These are phyloP conservation scores for Aspergillus ibericus DNA, from an alignment of 2,329 filamentous ascomycete species.

Conservation along the genomic window DNA sequence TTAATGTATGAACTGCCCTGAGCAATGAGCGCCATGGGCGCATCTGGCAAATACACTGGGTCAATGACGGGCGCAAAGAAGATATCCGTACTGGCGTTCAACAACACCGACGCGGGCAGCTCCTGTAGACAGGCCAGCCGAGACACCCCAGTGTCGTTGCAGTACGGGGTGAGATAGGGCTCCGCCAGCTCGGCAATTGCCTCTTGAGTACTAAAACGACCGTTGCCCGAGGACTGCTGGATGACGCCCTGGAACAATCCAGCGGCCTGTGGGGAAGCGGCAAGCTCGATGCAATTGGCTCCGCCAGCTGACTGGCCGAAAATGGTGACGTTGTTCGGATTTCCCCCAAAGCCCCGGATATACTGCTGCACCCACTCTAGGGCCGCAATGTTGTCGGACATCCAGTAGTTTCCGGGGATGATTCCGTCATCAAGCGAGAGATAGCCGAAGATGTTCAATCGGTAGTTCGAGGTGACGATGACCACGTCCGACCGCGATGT, in stretches of 20 bases:
- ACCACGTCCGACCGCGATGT: slow-evolving; percentile 61
- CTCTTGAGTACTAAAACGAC: slow-evolving; percentile 47
- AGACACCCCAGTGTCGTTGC: slow-evolving; percentile 46
- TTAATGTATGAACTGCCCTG: slow-evolving; percentile 49
- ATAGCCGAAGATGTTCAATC: slow-evolving; percentile 59
- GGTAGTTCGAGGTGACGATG: slow-evolving; percentile 60
- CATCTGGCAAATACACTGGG: slow-evolving; percentile 55
- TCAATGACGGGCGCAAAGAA: slow-evolving; percentile 58
- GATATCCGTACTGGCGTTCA: slow-evolving; percentile 8
- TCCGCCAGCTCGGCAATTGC: slow-evolving; percentile 50
- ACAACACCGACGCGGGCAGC: slow-evolving; percentile 34
- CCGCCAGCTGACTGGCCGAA: slow-evolving; percentile 53
- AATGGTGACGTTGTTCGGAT: slow-evolving; percentile 47
- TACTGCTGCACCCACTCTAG: slow-evolving; percentile 47
- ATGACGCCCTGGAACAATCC: slow-evolving; percentile 18
- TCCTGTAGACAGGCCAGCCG: slow-evolving; percentile 57
- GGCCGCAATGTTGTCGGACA: slow-evolving; percentile 53
- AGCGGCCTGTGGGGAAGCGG: slow-evolving; percentile 20
- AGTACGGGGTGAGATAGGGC: slow-evolving; percentile 59
- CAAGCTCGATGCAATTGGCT: slow-evolving; percentile 55
- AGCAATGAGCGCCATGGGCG: slow-evolving; percentile 48
- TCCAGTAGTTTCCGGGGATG: slow-evolving; percentile 55
- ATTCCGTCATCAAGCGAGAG: slow-evolving; percentile 56
- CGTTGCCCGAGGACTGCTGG: slow-evolving; percentile 48
- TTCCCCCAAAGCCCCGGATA: slow-evolving; percentile 50